Evolutionary conservation across 768 basidiomycete genomes (phyloP), one percentile per base, ranked within the genome.

Genomic region (Termitomyces sp.): DNA sequence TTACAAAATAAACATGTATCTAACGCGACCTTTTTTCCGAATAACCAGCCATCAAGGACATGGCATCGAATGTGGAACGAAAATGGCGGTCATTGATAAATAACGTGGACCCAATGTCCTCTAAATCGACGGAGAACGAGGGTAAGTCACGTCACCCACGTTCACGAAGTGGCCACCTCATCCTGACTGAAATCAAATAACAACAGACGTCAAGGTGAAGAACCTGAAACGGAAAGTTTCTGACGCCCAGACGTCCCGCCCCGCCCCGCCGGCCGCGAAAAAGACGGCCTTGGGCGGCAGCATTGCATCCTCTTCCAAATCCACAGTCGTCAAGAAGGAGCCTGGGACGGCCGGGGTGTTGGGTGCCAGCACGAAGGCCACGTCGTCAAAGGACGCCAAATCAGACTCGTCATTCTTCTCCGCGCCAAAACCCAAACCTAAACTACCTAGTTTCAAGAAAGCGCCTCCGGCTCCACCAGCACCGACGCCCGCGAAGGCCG

Each of bases 401-500:
- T 86, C 89, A 13, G 92, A 93, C 71, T 88, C 87, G 50, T 91
- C 89, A 2, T 93, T 94, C 72, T 94, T 94, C 72, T 93, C 91
- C 56, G 87, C 88, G 43, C 89, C 91, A 5, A 93, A 93, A 69
- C 83, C 87, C 20, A 93, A 92, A 67, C 83, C 88, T 33, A 91
- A 89, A 72, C 76, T 94, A 23, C 92, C 92, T 12, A 91, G 82
- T 57, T 94, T 94, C 79, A 93, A 88, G 76, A 94, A 93, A 72
- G 88, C 86, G 12, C 81, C 84, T 0, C 72, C 73, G 8, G 54
- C 59, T 8, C 58, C 65, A 0, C 63, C 72, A 8, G 53, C 82
- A 1, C 67, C 72, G 6, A 66, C 69, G 5, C 51, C 65, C 4
- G 35, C 54, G 20, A 60, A 63, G 18, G 4, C 44, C 1, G 51